Evolutionary conservation across 2,329 filamentous ascomycete genomes (phyloP).

Genomic region (Neopestalotiopsis rosae): DNA sequence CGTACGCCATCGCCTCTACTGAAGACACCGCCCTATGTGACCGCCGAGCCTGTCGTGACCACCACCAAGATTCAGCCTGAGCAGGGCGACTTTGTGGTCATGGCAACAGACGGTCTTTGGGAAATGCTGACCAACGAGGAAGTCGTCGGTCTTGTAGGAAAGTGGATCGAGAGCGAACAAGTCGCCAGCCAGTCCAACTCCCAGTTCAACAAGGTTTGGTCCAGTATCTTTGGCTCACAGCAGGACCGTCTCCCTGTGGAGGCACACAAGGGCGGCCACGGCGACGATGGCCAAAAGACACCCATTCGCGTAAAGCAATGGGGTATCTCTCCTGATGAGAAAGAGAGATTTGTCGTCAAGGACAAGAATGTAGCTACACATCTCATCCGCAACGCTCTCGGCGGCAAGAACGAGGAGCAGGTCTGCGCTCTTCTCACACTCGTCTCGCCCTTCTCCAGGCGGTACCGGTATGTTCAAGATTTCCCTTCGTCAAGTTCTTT

Average conservation of each 20-base stretch:
- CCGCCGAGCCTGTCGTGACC: conserved; percentile 92
- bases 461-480: conserved; percentile 75
- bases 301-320: conserved; percentile 92
- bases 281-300: conserved; percentile 74
- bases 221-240: conserved; percentile 62
- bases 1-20: conserved; percentile 77
- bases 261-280: conserved; percentile 51
- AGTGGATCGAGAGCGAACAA: conserved; percentile 87
- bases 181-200: conserved; percentile 54
- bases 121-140: conserved; percentile 99
- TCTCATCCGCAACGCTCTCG: conserved; percentile 91
- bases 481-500: not conserved
- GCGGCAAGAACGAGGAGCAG: conserved; percentile 92
- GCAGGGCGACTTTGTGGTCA: conserved; percentile 91
- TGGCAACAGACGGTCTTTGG: conserved; percentile 97
- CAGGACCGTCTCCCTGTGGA: conserved; percentile 73
- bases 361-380: conserved; percentile 98
- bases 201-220: conserved; percentile 75
- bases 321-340: conserved; percentile 76
- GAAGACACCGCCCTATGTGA: conserved; percentile 95
- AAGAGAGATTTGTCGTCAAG: conserved; percentile 87
- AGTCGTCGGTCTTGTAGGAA: conserved; percentile 92
- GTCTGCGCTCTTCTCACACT: conserved; percentile 90
- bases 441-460: conserved; percentile 86
- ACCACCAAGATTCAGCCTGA: conserved; percentile 90